Conservation (phyloP, 352 stramenopile genomes). For the Pythium pyrilobum region DNA sequence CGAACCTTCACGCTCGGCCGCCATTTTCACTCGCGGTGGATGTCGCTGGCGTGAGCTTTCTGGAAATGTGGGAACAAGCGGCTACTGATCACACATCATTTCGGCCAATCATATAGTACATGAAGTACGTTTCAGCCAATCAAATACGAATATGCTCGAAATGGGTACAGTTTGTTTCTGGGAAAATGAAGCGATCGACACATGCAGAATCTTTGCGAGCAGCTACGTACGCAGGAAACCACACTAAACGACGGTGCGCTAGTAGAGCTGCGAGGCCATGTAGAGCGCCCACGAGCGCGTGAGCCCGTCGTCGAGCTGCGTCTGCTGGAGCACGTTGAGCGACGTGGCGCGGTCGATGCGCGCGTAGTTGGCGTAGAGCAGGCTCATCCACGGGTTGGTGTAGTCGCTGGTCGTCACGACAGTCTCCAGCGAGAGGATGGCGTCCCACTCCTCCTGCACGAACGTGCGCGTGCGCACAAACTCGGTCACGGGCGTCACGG, state of each 20-base stretch:
- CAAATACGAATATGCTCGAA: not conserved
- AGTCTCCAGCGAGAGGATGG: constrained; percentile 35
- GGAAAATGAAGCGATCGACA: not conserved
- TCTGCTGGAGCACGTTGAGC: constrained; percentile 50
- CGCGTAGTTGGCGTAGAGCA: constrained; percentile 74
- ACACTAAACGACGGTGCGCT: too few relatives aligned
- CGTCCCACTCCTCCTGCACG: constrained; percentile 54
- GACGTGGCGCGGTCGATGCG: constrained; percentile 30
- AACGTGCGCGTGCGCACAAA: constrained; percentile 50
- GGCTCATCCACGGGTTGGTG: constrained; percentile 62
- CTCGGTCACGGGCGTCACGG: constrained; percentile 54
- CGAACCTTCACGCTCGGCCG: constrained; percentile 15
- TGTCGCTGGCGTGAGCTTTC: too few relatives aligned
- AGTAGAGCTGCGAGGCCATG: constrained; percentile 33
- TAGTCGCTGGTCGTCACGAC: constrained; percentile 41
- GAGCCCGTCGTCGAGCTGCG: constrained; percentile 64
- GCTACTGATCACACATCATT: constrained; percentile 8
- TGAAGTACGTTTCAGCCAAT: constrained; percentile 15
- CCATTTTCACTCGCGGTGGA: constrained; percentile 10
- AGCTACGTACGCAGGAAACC: not conserved
- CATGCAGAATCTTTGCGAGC: too few relatives aligned
- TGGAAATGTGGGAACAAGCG: too few relatives aligned
- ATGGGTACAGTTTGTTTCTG: not conserved
- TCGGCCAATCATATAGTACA: not conserved
- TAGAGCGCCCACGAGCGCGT: constrained; percentile 82